Base-by-base conservation (phyloP, 2,329 filamentous ascomycete species). In the Fusarium piperis region DNA sequence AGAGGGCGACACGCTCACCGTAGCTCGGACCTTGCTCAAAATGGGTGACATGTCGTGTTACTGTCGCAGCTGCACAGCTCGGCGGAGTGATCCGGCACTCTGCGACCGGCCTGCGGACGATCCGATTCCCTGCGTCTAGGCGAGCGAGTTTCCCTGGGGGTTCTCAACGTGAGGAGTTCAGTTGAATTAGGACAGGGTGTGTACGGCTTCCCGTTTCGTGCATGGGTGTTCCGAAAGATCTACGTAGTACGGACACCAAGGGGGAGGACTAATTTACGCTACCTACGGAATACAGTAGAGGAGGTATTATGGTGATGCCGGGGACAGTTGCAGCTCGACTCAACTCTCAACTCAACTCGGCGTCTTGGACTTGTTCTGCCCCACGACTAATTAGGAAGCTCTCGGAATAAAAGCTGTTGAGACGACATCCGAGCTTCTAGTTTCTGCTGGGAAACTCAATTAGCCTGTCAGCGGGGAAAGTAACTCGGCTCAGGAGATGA, bases 81-180 rank as follows among this genome's bases (percentile, higher is more conserved):
- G 38, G 39, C 62, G 62, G 67, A 58, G 59, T 74, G 64, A 70
- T 71, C 67, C 64, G 52, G 72, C 61, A 60, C 48, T 52, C 41
- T 62, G 51, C 57, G 52, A 55, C 39, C 35, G 44, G 51, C 32
- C 28, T 39, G 53, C 26, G 36, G 59, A 36, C 59, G 62, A 73
- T 73, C 71, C 48, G 58, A 71, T 62, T 59, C 46, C 33, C 38
- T 44, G 60, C 44, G 55, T 48, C 46, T 23, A 32, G 44, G 51
- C 41, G 48, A 51, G 51, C 41, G 48, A 51, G 61, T 46, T 70
- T 65, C 55, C 55, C 28, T 44, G 16, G 46, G 46, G 20, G 41
- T 13, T 41, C 18, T 18, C 18, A 41, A 41, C 18, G 41, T 15
- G 41, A 26, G 41, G 41, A 46, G 41, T 26, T 46, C 20, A 46